Evolutionary conservation across 2,329 filamentous ascomycete species (phyloP), one percentile per base, ranked within the genome.

Genomic region (Pseudogymnoascus sp.): DNA sequence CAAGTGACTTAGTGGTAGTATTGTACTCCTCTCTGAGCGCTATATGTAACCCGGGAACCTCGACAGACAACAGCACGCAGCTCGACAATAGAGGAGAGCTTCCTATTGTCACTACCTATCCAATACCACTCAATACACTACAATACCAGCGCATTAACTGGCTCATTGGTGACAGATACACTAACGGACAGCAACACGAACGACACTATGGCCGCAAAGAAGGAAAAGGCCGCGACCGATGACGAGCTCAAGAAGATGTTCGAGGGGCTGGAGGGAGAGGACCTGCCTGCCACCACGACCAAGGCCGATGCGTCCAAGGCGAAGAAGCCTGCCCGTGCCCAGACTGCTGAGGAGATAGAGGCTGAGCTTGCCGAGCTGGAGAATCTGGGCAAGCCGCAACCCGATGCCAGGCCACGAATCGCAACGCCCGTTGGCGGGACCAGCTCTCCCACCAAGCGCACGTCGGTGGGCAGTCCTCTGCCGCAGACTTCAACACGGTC

Each of bases 351-450:
- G 69, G 92, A 96, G 73, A 86, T 93, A 64, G 59, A 60, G 10
- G 59, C 59, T 26, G 59, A 60, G 35, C 83, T 97, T 40, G 92
- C 92, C 66, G 93, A 97, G 70, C 84, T 97, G 65, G 91, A 96
- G 74, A 87, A 88, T 69, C 68, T 74, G 21, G 90, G 86, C 81
- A 88, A 72, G 83, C 90, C 33, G 72, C 79, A 66, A 87, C 87
- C 67, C 87, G 93, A 59, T 15, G 88, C 90, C 71, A 97, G 93
- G 1, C 95, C 93, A 40, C 89, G 90, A 69, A 75, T 86, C 72
- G 33, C 59, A 26, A 60, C 59, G 5, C 59, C 59, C 33, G 59
- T 60, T 40, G 59, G 35, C 33, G 35, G 59, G n/a, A 40, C 50
- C 11, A 56, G 50, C 29, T 56, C 50, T 83, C 84, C 68, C 85